phyloP scores from a whole-genome alignment of 2,329 filamentous ascomycete species.

The Talaromyces sp. region DNA sequence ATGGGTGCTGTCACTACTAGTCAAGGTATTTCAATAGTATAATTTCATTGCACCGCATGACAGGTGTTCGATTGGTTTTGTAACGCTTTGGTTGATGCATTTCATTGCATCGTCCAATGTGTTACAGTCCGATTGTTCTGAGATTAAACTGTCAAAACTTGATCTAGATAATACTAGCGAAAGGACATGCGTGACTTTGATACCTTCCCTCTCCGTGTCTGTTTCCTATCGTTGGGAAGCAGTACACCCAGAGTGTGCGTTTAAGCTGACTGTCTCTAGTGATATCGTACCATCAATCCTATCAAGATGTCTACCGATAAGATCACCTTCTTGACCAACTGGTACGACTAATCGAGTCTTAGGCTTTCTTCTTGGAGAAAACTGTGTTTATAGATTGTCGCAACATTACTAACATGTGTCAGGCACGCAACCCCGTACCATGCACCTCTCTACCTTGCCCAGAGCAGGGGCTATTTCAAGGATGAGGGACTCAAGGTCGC shows the following conservation, averaged over 20 bases:
- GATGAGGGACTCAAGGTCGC: constrained; percentile 74
- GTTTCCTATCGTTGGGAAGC: neutral
- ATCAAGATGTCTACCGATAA: constrained; percentile 71
- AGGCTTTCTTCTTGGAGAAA: neutral
- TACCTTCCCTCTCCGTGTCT: constrained; percentile 30
- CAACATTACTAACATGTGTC: constrained; percentile 14
- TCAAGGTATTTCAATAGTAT: constrained; percentile 42
- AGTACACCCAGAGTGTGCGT: constrained; percentile 1
- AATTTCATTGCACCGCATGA: constrained; percentile 39
- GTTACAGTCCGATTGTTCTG: constrained; percentile 47
- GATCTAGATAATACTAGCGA: constrained; percentile 84
- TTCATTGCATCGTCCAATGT: neutral
- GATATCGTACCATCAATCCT: constrained; percentile 32
- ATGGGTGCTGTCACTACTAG: constrained; percentile 27
- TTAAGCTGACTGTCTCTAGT: constrained; percentile 16
- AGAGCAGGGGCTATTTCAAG: constrained; percentile 68
- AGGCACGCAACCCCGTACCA: constrained; percentile 78
- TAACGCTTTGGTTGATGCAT: constrained; percentile 15
- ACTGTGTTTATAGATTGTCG: neutral
- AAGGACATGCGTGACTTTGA: constrained; percentile 73
- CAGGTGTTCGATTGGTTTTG: constrained; percentile 36
- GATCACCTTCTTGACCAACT: constrained; percentile 81
- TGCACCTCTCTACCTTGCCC: constrained; percentile 69
- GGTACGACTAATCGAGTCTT: constrained; percentile 49
- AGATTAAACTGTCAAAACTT: constrained; percentile 78